These are phyloP conservation scores for Biscogniauxia sp. DNA, from an alignment of 2,329 filamentous ascomycete genomes.

Conservation along the genomic window DNA sequence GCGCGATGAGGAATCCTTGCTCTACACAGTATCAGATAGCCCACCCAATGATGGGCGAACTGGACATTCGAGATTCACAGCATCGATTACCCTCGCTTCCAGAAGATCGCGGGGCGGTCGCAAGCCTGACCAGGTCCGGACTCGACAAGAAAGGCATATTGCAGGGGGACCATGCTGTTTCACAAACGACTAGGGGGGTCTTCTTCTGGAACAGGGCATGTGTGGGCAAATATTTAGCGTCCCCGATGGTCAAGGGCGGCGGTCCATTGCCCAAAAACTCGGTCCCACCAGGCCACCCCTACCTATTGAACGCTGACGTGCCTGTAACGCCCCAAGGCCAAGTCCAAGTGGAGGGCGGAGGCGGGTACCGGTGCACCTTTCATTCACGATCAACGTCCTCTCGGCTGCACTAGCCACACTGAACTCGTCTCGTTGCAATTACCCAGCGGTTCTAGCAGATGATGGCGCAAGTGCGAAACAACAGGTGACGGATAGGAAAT, in stretches of 20 bases:
- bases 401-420: conserved; percentile 21
- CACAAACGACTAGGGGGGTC: conserved; percentile 44
- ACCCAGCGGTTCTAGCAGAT: conserved; percentile 7
- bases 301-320: conserved; percentile 23
- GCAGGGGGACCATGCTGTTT: conserved; percentile 51
- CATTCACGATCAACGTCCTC: conserved; percentile 20
- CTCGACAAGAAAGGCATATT: conserved; percentile 42
- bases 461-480: conserved; percentile 24
- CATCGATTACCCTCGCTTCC: conserved; percentile 32
- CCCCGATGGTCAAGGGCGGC: conserved; percentile 18
- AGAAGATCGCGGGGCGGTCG: conserved; percentile 42
- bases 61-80: not conserved
- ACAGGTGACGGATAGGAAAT: conserved; percentile 4
- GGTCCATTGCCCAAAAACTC: conserved; percentile 14
- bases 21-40: not conserved
- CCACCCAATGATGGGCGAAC: not conserved
- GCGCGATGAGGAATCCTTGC: not conserved
- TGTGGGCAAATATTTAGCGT: conserved; percentile 27
- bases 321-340: conserved; percentile 24
- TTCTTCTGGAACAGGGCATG: conserved; percentile 37
- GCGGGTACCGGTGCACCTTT: conserved; percentile 19
- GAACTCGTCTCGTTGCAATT: conserved; percentile 14
- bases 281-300: conserved; percentile 14
- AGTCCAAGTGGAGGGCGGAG: conserved; percentile 12
- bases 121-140: conserved; percentile 45